Conservation (phyloP, 73 alveolate genomes). For the Blepharisma stoltei region DNA sequence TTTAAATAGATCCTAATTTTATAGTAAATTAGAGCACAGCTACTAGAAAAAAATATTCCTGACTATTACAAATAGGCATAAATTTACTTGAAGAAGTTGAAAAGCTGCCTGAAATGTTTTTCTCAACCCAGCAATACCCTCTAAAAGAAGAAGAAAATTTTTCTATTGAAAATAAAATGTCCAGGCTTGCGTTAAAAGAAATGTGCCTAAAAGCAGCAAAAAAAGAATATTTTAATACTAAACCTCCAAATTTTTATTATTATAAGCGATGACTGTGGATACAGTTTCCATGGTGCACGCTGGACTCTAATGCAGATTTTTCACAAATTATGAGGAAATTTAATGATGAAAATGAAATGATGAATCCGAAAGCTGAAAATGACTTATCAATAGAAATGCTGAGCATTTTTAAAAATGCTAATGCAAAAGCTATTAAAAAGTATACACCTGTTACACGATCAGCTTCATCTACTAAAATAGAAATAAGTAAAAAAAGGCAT, state of each 20-base stretch:
- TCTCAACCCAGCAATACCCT: conserved; percentile 22
- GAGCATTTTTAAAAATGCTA: conserved; percentile 38
- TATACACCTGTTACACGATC: background rate
- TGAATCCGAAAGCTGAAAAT: conserved; percentile 38
- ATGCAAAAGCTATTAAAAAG: conserved; percentile 27
- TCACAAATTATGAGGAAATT: conserved; percentile 50
- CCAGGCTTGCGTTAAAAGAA: conserved; percentile 32
- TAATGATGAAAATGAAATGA: conserved; percentile 40
- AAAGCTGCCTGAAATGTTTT: conserved; percentile 34
- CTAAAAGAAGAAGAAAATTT: conserved; percentile 37
- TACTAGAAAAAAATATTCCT: too few species aligned
- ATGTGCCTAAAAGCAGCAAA: conserved; percentile 30
- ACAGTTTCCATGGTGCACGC: conserved; percentile 60
- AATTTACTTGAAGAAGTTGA: conserved; percentile 44
- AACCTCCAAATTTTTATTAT: conserved; percentile 40
- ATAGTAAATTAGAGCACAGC: too few species aligned
- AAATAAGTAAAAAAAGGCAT: background rate
- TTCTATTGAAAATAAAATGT: conserved; percentile 39
- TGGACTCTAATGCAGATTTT: conserved; percentile 51
- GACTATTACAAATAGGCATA: too few species aligned
- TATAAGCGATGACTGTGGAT: conserved; percentile 63
- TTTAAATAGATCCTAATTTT: too few species aligned
- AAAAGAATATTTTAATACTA: conserved; percentile 6
- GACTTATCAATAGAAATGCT: conserved; percentile 39
- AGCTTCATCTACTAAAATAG: too few species aligned